Evolutionary conservation across 2,329 filamentous ascomycete genomes (phyloP).

Genomic region (Fusarium xylarioides): DNA sequence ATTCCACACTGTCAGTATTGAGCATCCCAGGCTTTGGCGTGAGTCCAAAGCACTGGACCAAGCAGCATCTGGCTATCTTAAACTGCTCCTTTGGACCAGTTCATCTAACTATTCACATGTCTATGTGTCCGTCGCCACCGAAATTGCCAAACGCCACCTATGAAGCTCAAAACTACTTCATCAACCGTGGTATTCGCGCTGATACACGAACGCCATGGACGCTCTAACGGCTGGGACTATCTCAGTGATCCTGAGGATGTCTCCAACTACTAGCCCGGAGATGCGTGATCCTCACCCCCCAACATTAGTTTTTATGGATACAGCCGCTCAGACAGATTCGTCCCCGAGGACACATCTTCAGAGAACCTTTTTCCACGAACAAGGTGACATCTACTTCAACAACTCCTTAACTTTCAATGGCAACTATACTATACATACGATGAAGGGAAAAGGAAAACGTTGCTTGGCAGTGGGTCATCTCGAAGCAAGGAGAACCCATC

Average conservation of each 20-base stretch:
- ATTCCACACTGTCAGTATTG: too few species aligned
- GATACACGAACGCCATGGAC: neutral
- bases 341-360: neutral
- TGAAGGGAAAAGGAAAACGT: neutral
- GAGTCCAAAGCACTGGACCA: neutral
- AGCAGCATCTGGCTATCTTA: neutral
- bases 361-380: neutral
- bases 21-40: neutral
- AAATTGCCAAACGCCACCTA: neutral
- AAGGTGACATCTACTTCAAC: rapidly evolving
- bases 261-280: neutral
- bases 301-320: neutral
- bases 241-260: neutral
- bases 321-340: neutral
- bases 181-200: neutral
- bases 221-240: neutral
- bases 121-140: too few species aligned
- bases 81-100: neutral
- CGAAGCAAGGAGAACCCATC: neutral
- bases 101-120: too few species aligned
- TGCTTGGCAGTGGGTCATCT: neutral
- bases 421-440: neutral
- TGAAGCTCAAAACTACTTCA: neutral
- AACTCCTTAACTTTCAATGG: neutral
- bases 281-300: neutral